Evolutionary conservation across 495 filamentous ascomycete genomes (phyloP), one percentile per base, ranked within the genome.

Genomic region (Alectoria sarmentosa): DNA sequence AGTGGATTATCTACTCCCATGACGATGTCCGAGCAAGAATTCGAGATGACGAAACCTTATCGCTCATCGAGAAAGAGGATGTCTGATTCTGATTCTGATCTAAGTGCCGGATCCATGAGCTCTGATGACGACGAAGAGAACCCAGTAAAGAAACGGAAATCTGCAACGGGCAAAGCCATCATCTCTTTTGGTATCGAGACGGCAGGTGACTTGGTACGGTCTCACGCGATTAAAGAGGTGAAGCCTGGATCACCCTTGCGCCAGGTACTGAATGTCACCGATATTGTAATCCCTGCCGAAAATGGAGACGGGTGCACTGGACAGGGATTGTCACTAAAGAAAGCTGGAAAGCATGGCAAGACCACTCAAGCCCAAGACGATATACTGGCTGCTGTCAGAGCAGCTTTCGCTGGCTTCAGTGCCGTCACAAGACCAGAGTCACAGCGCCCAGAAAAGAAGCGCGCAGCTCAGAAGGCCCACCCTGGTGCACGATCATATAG

Each of bases 1-100:
- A 78, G 76, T 68, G 73, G 75, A 57, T 67, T 74, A 32, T 74
- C 76, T 26, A 80, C 73, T 1, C 78, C 79, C 15, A 68, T 65
- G 23, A 67, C 69, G 4, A 42, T 34, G 21, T 39, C 62, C 48
- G 69, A 70, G 30, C 72, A 74, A 46, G 76, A 77, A 36, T 63
- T 65, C n/a, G 64, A 67, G 13, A 44, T 65, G 8, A 52, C 41
- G 6, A 69, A 73, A 26, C 61, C 54, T 39, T 60, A 55, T 39
- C 55, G 52, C 19, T 68, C 67, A 42, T 44, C 69, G 38, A 54
- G 58, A 54, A 60, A 60, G 63, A 60, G 55, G 57, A 41, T 57
- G 39, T 41, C 62, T 42, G 62, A 58, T 28, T n/a, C 19, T 14
- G 62, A 64, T 23, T 36, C 39, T 30, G 62, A 64, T 15, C 36